Base-by-base conservation (phyloP, 2,329 filamentous ascomycete species). In the Arthrobotrys iridis region DNA sequence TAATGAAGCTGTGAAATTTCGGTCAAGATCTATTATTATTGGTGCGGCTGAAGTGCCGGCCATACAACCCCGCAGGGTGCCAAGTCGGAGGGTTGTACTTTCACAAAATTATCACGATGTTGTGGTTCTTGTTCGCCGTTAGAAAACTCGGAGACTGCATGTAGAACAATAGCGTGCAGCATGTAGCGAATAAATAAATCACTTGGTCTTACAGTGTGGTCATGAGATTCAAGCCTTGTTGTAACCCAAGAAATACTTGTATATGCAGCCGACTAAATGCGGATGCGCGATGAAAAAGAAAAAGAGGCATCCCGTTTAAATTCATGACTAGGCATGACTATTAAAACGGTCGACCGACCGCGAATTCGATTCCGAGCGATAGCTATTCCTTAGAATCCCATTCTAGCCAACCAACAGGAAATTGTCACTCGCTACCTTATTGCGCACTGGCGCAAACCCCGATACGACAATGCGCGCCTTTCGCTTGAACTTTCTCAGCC, bases 401-500 rank as follows among this genome's bases (percentile, higher is more conserved):
- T 18, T 8, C 18, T 37, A 33, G 26, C 30, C 11, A 7, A 55
- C 30, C 15, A 7, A 18, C 40, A 55, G n/a, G n/a, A 7, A 55
- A 24, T 24, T 37, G 10, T 22, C 50, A 55, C 24, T 55, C 50
- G 50, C 50, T 55, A 52, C 30, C 18, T 55, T 24, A 22, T 13
- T 8, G 18, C 50, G 30, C 50, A 13, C 50, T n/a, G 15, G 50
- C 50, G 15, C 30, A 24, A 24, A n/a, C n/a, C n/a, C 4, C 4
- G 26, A 30, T 30, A 55, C 18, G 30, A 55, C 10, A 7, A 55
- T 55, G 50, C 50, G 13, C 18, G 4, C 2, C 50, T n/a, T 55
- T 65, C 60, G 60, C 33, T 65, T 65, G 13, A 40, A 15, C 20
- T 8, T 65, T n/a, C n/a, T n/a, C n/a, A n/a, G n/a, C 24, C 15